A percentile compares a stretch with the other conserved stretches of the same genome.
These are phyloP conservation scores for Populus alba DNA, from an alignment of 345 rosid species.

Conservation along the genomic window DNA sequence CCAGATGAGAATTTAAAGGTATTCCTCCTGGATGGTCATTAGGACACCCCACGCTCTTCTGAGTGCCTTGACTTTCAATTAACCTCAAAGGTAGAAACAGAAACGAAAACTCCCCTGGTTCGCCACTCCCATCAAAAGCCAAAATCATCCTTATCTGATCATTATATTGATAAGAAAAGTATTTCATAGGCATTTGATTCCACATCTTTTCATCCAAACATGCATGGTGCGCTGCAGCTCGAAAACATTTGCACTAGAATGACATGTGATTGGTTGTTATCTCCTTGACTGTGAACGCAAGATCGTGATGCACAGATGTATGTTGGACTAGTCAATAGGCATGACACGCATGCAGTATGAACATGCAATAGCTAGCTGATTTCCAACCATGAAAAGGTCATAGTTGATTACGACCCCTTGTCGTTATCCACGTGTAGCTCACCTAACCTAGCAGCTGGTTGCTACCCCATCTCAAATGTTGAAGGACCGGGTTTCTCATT, in stretches of 20 bases:
- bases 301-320: conserved; percentile 11
- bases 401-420: conserved; percentile 37
- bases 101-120: conserved; percentile 19
- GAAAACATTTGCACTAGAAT: conserved; percentile 13
- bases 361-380: conserved; percentile 19
- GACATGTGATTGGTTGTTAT: conserved; percentile 21
- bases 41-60: conserved; percentile 35
- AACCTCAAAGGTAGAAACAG: conserved; percentile 14
- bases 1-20: neutral
- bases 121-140: conserved; percentile 5
- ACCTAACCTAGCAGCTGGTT: conserved; percentile 49
- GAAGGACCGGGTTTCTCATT: conserved; percentile 35
- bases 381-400: conserved; percentile 32
- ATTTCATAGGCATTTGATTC: neutral
- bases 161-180: neutral
- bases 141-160: conserved; percentile 13
- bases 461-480: conserved; percentile 48
- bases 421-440: conserved; percentile 79
- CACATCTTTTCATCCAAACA: neutral
- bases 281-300: conserved; percentile 23
- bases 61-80: conserved; percentile 37
- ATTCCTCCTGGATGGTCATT: conserved; percentile 32
- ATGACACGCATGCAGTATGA: conserved; percentile 16
- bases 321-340: conserved; percentile 39
- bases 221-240: conserved; percentile 21